A percentile compares a stretch with the other conserved stretches of the same genome.
phyloP scores from a whole-genome alignment of 2,329 filamentous ascomycete species.

The Aureobasidium vineae region DNA sequence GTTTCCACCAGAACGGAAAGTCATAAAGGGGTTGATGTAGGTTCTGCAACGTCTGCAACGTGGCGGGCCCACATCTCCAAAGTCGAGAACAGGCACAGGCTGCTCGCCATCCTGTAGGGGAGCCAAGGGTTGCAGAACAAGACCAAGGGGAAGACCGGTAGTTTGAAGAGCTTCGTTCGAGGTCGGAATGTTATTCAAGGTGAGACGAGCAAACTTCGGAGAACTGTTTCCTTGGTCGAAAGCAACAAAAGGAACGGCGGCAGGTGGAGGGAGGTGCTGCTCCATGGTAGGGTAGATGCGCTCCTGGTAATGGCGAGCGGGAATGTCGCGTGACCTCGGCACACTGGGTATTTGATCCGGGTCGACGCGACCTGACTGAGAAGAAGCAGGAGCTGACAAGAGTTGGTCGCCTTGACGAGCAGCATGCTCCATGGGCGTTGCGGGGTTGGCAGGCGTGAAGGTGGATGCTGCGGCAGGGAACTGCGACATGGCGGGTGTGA shows the following conservation, averaged over 20 bases:
- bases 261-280: constrained; percentile 84
- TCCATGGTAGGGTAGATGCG: constrained; percentile 96
- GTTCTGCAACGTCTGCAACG: constrained; percentile 89
- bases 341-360: constrained; percentile 92
- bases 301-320: constrained; percentile 78
- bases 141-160: constrained; percentile 80
- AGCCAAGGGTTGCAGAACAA: constrained; percentile 86
- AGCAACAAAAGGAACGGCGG: constrained; percentile 85
- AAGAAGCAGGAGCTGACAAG: constrained; percentile 49
- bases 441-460: constrained; percentile 47
- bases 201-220: constrained; percentile 87
- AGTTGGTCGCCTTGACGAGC: constrained; percentile 41
- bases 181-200: constrained; percentile 88
- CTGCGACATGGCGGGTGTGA: constrained; percentile 54
- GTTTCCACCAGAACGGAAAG: constrained; percentile 88
- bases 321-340: constrained; percentile 75
- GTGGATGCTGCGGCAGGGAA: constrained; percentile 59
- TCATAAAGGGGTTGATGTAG: constrained; percentile 99
- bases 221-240: constrained; percentile 96
- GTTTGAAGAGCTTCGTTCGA: constrained; percentile 74
- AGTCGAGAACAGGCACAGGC: constrained; percentile 88
- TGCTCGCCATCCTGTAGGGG: constrained; percentile 78
- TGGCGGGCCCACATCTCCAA: constrained; percentile 85
- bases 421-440: constrained; percentile 41
- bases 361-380: constrained; percentile 74